A percentile compares a stretch with the other conserved stretches of the same genome.
These are phyloP conservation scores for Camelina hispida DNA, from an alignment of 345 rosid genomes.

Conservation along the genomic window DNA sequence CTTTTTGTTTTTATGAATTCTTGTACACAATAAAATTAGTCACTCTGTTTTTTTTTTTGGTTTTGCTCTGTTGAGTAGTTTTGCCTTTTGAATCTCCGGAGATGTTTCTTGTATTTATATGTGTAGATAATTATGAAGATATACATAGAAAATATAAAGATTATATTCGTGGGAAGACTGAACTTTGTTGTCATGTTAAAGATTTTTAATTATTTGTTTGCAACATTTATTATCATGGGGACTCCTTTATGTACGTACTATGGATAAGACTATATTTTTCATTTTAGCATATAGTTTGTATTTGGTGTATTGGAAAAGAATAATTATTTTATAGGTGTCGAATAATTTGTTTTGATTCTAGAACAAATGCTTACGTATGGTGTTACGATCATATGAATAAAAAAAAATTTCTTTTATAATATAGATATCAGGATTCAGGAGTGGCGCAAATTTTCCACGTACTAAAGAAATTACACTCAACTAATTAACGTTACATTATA, in stretches of 20 bases:
- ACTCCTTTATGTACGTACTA: not conserved
- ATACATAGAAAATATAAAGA: not conserved
- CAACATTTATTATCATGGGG: constrained; percentile 30
- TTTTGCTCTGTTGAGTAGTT: constrained; percentile 16
- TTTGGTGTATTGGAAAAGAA: not conserved
- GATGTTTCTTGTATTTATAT: constrained; percentile 38
- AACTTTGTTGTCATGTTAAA: constrained; percentile 11
- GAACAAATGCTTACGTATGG: constrained; percentile 43
- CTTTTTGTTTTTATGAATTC: not conserved
- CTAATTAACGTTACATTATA: constrained; percentile 7
- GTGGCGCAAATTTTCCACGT: constrained; percentile 17
- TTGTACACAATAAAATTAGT: not conserved
- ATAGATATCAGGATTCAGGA: not conserved
- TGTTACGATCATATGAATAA: constrained; percentile 35
- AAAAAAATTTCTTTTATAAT: not conserved
- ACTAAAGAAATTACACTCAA: constrained; percentile 20
- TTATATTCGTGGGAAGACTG: constrained; percentile 13
- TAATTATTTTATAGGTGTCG: not conserved
- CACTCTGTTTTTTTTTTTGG: too few species aligned
- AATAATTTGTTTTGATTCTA: constrained; percentile 19
- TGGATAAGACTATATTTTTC: constrained; percentile 11
- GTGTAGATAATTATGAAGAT: constrained; percentile 7
- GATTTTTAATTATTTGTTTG: not conserved
- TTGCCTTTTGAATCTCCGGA: constrained; percentile 22
- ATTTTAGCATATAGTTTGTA: not conserved